Conservation (phyloP, 2,329 filamentous ascomycete species). For the Triangularia setosa region DNA sequence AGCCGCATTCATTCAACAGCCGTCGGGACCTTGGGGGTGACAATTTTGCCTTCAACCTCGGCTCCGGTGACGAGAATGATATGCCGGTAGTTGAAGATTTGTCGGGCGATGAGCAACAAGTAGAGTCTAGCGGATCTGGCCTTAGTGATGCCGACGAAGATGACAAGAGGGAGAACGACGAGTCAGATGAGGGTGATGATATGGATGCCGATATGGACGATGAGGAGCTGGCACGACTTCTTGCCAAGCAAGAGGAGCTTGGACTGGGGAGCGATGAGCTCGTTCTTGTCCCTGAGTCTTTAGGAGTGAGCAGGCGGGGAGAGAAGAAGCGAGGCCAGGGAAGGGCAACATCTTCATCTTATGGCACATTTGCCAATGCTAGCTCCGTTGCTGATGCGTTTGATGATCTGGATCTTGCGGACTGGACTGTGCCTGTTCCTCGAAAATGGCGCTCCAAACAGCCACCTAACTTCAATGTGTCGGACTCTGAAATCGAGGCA, state of each 20-base stretch:
- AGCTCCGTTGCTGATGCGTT: slow-evolving; percentile 45
- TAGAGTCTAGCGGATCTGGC: neutral
- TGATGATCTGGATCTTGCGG: slow-evolving; percentile 79
- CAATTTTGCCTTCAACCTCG: slow-evolving; percentile 36
- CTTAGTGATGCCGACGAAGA: slow-evolving; percentile 17
- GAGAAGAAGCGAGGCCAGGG: slow-evolving; percentile 2
- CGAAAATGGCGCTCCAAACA: slow-evolving; percentile 28
- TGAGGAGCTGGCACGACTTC: slow-evolving; percentile 56
- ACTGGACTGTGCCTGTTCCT: slow-evolving; percentile 70
- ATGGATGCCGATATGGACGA: slow-evolving; percentile 60
- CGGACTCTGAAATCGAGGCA: slow-evolving; percentile 64
- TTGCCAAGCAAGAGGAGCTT: slow-evolving; percentile 60
- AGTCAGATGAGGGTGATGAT: slow-evolving; percentile 40
- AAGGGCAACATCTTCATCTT: slow-evolving; percentile 19
- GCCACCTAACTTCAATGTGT: slow-evolving; percentile 50
- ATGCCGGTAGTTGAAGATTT: slow-evolving; percentile 39
- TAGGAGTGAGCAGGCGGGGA: slow-evolving; percentile 31
- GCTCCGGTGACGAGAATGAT: slow-evolving; percentile 32
- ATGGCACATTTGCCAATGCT: slow-evolving; percentile 36
- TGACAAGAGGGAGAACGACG: slow-evolving; percentile 29
- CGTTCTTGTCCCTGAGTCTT: slow-evolving; percentile 51
- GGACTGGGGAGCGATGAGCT: slow-evolving; percentile 58
- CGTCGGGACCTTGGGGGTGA: slow-evolving; percentile 42
- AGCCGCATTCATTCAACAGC: slow-evolving; percentile 28
- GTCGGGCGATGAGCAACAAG: slow-evolving; percentile 7